Conservation (phyloP, 495 filamentous ascomycete genomes). For the Penicillium chermesinum region DNA sequence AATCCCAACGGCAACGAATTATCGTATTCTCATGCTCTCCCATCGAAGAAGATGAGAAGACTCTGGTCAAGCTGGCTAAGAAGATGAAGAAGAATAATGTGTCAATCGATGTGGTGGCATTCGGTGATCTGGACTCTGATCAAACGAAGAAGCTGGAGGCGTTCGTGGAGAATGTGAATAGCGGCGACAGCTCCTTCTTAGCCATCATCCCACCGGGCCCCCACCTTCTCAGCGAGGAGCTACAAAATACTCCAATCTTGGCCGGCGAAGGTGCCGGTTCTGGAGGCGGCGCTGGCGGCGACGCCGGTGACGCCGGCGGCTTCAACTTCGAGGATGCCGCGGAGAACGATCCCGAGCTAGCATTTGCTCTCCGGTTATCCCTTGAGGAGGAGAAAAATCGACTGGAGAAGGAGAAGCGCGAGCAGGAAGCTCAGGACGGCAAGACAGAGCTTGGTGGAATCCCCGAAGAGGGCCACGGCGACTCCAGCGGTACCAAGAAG, state of each 20-base stretch:
- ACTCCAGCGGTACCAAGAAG: conserved; percentile 61
- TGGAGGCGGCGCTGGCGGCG: conserved; percentile 46
- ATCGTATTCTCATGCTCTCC: conserved; percentile 93
- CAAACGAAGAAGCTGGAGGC: conserved; percentile 86
- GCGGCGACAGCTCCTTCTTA: conserved; percentile 82
- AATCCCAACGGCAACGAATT: conserved; percentile 89
- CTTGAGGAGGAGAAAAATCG: conserved; percentile 96
- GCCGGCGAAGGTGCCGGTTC: conserved; percentile 63
- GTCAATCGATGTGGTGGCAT: conserved; percentile 87
- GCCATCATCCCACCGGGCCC: conserved; percentile 87
- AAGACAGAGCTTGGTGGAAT: conserved; percentile 70
- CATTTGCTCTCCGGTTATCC: conserved; percentile 93
- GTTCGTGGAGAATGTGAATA: conserved; percentile 88
- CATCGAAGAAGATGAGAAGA: conserved; percentile 82
- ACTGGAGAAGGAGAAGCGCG: conserved; percentile 76
- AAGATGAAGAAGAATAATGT: conserved; percentile 98
- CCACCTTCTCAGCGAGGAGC: conserved; percentile 83
- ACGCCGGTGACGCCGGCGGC: conserved; percentile 69
- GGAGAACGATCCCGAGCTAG: conserved; percentile 83
- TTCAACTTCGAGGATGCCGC: conserved; percentile 49
- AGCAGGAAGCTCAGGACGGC: conserved; percentile 66
- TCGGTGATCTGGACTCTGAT: conserved; percentile 87
- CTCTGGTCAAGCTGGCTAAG: conserved; percentile 82
- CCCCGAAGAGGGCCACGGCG: conserved; percentile 75
- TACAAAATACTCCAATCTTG: conserved; percentile 88